Evolutionary conservation across 2,329 filamentous ascomycete species (phyloP), one percentile per base, ranked within the genome.

Genomic region (Cladosporium phlei): DNA sequence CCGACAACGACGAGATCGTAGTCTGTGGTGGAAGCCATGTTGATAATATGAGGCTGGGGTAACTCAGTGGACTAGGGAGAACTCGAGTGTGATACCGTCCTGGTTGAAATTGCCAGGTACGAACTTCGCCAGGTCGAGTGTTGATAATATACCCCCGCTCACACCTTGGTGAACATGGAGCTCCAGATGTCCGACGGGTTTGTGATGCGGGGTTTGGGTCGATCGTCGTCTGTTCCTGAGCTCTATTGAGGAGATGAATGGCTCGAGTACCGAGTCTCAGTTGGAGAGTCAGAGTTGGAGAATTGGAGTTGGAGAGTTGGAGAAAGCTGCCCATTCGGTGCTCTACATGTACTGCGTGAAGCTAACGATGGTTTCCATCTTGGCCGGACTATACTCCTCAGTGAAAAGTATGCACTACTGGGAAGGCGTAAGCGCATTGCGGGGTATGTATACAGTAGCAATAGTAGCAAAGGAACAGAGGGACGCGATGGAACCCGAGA

Each of bases 1-100:
- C 66, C 66, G 5, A 69, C 63, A 14, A 69, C 65, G 19, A 70
- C 60, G 9, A 70, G 56, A 50, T 69, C 67, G 56, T 68, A 68
- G 25, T 56, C 52, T 40, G 53, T 56, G 38, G 53, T 59, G 4
- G 56, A 56, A 22, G 57, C 59, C 59, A 60, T 61, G 38, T 4
- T 53, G 30, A 30, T 24, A 16, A 14, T 46, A 32, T 6, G 5
- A 7, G 17, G 30, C 5, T 38, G 3, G 16, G 11, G 8, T 22
- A 3, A n/a, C 7, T 37, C 33, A 37, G 21, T 33, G 29, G 2
- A 4, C 16, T 19, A 8, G 4, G 20, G 4, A 33, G 2, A 6
- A 7, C 10, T 5, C 16, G 11, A 19, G 10, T 11, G 11, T 8
- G 5, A 20, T 3, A 19, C n/a, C n/a, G n/a, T n/a, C n/a, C n/a